Evolutionary conservation across 2,329 filamentous ascomycete genomes (phyloP), one percentile per base, ranked within the genome.

Genomic region (Rhynchosporium secalis): DNA sequence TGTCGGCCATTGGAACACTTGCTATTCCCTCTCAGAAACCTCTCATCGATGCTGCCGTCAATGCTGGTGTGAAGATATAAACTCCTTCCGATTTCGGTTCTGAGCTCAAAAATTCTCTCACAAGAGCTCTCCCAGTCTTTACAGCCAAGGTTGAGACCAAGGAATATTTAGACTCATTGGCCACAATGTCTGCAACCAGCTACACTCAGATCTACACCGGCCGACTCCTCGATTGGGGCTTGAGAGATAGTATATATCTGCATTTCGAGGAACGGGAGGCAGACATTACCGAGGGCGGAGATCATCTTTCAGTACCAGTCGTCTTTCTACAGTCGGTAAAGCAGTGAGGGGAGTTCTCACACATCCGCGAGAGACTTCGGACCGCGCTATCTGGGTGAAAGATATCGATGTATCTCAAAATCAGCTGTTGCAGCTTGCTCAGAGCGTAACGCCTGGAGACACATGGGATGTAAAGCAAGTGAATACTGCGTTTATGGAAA

Each of bases 1-100:
- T 88, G 41, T 81, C 79, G 6, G 76, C 80, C 0, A 74, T 87
- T 36, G 70, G 65, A 40, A 49, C 51, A 3, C 33, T 62, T 6
- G 69, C 66, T 4, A 28, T 73, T 15, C 75, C 74, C n/a, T 74
- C 74, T 8, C 84, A 87, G 69, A 73, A 74, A 26, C 75, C 76
- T 12, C 72, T 87, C 57, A 79, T 87, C 48, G 81, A 87, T 52
- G 85, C 84, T 1, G 79, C 83, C 15, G 77, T 83, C 51, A 78
- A 78, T 26, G 84, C 84, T 1, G 81, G 83, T 9, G 83, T 88
- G 8, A 79, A 83, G 69, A 78, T n/a, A n/a, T 85, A 86, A 74
- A 77, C 88, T 46, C 84, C 85, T 1, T 82, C 81, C 4, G 84
- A 88, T 59, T 88, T 82, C 51, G 75, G 75, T 31, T 73, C 72